Conservation (phyloP, 2,329 filamentous ascomycete genomes). For the Drechmeria coniospora region DNA sequence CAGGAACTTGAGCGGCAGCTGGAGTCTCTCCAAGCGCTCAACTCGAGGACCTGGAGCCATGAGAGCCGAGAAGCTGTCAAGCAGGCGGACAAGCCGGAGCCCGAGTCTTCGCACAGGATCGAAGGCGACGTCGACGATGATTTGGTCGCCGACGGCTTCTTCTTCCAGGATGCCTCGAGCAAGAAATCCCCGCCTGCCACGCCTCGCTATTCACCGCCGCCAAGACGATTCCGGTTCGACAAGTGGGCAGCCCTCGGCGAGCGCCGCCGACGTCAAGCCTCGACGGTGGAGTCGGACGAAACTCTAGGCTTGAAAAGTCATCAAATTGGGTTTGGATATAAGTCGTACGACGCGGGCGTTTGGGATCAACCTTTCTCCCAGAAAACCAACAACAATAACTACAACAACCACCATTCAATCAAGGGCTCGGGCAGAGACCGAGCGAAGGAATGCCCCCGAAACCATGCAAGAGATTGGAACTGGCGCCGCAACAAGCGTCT, state of each 20-base stretch:
- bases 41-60: conserved; percentile 65
- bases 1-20: conserved; percentile 53
- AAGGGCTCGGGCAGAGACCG: conserved; percentile 26
- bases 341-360: conserved; percentile 31
- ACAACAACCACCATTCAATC: conserved; percentile 11
- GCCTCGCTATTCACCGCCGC: conserved; percentile 47
- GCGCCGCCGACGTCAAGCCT: conserved; percentile 53
- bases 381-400: conserved; percentile 18
- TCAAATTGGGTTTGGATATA: conserved; percentile 30
- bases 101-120: conserved; percentile 14
- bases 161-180: conserved; percentile 48
- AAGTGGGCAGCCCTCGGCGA: conserved; percentile 87
- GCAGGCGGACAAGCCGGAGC: conserved; percentile 8
- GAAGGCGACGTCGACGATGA: conserved; percentile 45
- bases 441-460: conserved; percentile 38
- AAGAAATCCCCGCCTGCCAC: conserved; percentile 20
- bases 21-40: conserved; percentile 46
- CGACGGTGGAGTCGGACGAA: conserved; percentile 33
- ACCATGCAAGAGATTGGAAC: conserved; percentile 43
- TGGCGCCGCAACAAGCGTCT: conserved; percentile 46
- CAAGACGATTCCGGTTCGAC: conserved; percentile 51
- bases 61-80: conserved; percentile 38
- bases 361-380: conserved; percentile 32
- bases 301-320: conserved; percentile 35
- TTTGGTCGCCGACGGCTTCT: conserved; percentile 52